phyloP scores from a whole-genome alignment of 106 monocot genomes.

The Platanthera zijinensis region DNA sequence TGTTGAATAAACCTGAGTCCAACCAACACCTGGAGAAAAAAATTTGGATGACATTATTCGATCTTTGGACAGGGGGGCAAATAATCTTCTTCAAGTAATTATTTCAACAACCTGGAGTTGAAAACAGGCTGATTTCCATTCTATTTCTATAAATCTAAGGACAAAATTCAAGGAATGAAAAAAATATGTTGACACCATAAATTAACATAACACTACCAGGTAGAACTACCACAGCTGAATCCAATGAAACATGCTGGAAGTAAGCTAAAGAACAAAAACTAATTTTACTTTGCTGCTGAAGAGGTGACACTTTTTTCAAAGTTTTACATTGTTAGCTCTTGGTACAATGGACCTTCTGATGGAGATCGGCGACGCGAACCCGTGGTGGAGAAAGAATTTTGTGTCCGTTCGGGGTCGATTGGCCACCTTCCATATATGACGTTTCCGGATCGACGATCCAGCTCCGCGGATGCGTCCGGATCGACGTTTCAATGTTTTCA shows the following conservation, averaged over 20 bases:
- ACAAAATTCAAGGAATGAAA: neutral
- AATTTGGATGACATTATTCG: neutral
- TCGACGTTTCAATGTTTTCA: too few species aligned
- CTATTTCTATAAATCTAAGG: neutral
- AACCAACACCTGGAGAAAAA: slow-evolving; percentile 44
- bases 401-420: too few species aligned
- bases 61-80: neutral
- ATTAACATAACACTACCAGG: neutral
- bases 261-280: too few species aligned
- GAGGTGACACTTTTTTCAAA: too few species aligned
- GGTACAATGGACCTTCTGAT: too few species aligned
- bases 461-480: too few species aligned
- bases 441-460: too few species aligned
- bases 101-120: neutral
- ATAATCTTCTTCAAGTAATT: neutral
- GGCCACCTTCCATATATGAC: too few species aligned
- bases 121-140: neutral
- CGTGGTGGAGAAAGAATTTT: too few species aligned
- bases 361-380: too few species aligned
- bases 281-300: too few species aligned
- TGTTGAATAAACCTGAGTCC: slow-evolving; percentile 67
- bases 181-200: neutral
- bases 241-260: neutral
- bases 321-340: too few species aligned
- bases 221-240: neutral